These are phyloP conservation scores for Pleoardoris graminearum DNA, from an alignment of 2,329 filamentous ascomycete species.

Conservation along the genomic window DNA sequence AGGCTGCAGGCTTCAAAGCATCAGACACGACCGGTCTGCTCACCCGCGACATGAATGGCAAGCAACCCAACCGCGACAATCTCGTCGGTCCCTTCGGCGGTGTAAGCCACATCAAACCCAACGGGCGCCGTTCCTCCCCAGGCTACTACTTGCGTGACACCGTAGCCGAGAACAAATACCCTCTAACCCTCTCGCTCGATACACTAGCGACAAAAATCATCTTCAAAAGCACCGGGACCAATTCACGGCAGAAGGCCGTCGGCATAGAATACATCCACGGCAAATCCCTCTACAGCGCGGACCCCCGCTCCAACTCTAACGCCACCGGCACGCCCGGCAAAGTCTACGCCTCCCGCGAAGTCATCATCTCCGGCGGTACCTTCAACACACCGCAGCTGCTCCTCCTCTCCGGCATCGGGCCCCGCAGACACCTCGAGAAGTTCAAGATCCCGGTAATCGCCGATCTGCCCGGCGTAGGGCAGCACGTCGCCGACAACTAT, in stretches of 20 bases:
- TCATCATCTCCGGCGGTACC: slow-evolving; percentile 48
- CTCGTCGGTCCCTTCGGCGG: slow-evolving; percentile 39
- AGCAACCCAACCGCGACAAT: slow-evolving; percentile 49
- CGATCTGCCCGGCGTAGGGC: slow-evolving; percentile 63
- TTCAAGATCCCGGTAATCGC: slow-evolving; percentile 57
- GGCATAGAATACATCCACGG: slow-evolving; percentile 47
- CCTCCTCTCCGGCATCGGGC: slow-evolving; percentile 64
- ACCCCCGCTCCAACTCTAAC: slow-evolving; percentile 19
- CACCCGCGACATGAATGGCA: slow-evolving; percentile 32
- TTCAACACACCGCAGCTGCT: slow-evolving; percentile 66
- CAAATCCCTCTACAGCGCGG: slow-evolving; percentile 2
- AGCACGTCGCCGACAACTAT: slow-evolving; percentile 65
- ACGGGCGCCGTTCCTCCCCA: slow-evolving; percentile 28
- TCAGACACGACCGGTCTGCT: slow-evolving; percentile 18
- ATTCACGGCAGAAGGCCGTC: slow-evolving; percentile 33
- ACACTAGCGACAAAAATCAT: slow-evolving; percentile 49
- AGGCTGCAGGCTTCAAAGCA: slow-evolving; percentile 47
- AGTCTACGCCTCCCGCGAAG: slow-evolving; percentile 13
- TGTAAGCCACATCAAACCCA: slow-evolving; percentile 30
- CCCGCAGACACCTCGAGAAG: slow-evolving; percentile 54
- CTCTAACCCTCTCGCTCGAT: slow-evolving; percentile 39
- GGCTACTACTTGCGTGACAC: slow-evolving; percentile 53
- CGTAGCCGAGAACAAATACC: slow-evolving; percentile 47
- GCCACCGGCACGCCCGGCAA: slow-evolving; percentile 5
- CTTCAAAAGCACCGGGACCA: slow-evolving; percentile 37